These are phyloP conservation scores for Smittium mucronatum DNA, from an alignment of 371 early-diverging fungal species.

Conservation along the genomic window DNA sequence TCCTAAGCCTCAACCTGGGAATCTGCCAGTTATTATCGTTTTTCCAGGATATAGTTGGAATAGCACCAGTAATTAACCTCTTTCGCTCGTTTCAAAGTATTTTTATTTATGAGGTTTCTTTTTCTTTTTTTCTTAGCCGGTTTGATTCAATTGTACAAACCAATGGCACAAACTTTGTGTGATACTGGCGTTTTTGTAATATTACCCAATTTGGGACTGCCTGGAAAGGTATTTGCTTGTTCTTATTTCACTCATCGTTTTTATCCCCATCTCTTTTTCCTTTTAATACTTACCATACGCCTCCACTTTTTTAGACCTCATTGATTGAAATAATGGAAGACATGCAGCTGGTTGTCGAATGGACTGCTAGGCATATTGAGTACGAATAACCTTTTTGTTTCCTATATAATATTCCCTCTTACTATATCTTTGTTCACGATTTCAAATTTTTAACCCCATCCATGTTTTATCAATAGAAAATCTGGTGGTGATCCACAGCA, in stretches of 20 bases:
- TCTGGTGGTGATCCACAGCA: slow-evolving; percentile 32
- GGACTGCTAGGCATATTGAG: slow-evolving; percentile 27
- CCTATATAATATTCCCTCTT: not conserved
- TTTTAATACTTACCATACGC: not conserved
- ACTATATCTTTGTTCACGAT: not conserved
- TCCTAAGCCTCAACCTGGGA: not conserved
- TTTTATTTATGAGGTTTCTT: not conserved
- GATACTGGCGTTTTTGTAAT: slow-evolving; percentile 31
- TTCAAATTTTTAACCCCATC: too few species aligned
- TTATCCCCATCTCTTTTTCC: slow-evolving; percentile 5
- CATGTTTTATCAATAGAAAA: slow-evolving; percentile 12
- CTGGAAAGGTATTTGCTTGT: slow-evolving; percentile 12
- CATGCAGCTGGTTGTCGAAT: slow-evolving; percentile 31
- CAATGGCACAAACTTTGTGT: slow-evolving; percentile 36
- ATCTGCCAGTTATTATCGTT: slow-evolving; percentile 22
- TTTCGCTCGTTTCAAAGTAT: not conserved
- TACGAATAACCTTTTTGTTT: not conserved
- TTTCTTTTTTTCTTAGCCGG: not conserved
- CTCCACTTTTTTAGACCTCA: slow-evolving; percentile 12
- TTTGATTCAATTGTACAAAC: slow-evolving; percentile 30
- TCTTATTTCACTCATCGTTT: not conserved
- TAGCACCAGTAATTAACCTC: slow-evolving; percentile 18
- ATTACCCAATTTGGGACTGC: slow-evolving; percentile 28
- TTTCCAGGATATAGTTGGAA: slow-evolving; percentile 33
- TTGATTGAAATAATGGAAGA: slow-evolving; percentile 25